Evolutionary conservation across 2,329 filamentous ascomycete species (phyloP).

Genomic region (Trichophyton mentagrophytes): DNA sequence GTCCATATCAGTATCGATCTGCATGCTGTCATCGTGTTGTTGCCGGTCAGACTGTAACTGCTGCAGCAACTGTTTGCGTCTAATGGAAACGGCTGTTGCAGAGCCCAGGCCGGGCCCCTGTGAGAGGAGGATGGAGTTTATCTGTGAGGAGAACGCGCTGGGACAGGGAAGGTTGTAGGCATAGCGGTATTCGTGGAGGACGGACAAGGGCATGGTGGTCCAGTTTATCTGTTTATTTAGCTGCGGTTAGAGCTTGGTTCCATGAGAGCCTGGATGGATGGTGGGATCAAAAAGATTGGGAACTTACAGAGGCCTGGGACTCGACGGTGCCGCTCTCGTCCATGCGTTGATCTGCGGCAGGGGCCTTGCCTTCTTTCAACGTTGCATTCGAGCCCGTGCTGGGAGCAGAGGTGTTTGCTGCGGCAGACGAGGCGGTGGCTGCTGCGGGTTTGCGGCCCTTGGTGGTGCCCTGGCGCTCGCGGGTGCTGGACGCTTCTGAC

Average conservation of each 20-base stretch:
- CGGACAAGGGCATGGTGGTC: conserved; percentile 31
- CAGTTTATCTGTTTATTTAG: conserved; percentile 29
- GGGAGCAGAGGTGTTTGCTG: conserved; percentile 11
- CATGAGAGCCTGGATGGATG: conserved; percentile 9
- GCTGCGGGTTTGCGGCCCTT: conserved; percentile 24
- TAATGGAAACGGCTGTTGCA: conserved; percentile 32
- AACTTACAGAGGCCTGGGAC: conserved; percentile 1
- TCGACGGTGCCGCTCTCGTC: background rate
- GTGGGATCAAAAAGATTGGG: background rate
- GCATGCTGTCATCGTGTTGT: background rate
- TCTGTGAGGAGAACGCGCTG: conserved; percentile 31
- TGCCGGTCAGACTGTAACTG: conserved; percentile 8
- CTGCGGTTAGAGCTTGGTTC: background rate
- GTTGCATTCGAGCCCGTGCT: background rate
- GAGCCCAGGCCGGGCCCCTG: conserved; percentile 34
- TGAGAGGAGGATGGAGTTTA: conserved; percentile 37
- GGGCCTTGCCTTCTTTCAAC: background rate
- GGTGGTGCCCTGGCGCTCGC: conserved; percentile 23
- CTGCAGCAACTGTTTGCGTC: background rate
- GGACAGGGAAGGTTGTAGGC: conserved; percentile 35
- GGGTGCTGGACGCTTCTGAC: conserved; percentile 36
- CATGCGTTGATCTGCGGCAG: background rate
- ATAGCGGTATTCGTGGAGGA: conserved; percentile 38
- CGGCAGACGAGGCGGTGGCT: conserved; percentile 19
- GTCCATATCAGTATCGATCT: background rate